Conservation (phyloP, 2,329 filamentous ascomycete species). For the Elsinoe batatas region DNA sequence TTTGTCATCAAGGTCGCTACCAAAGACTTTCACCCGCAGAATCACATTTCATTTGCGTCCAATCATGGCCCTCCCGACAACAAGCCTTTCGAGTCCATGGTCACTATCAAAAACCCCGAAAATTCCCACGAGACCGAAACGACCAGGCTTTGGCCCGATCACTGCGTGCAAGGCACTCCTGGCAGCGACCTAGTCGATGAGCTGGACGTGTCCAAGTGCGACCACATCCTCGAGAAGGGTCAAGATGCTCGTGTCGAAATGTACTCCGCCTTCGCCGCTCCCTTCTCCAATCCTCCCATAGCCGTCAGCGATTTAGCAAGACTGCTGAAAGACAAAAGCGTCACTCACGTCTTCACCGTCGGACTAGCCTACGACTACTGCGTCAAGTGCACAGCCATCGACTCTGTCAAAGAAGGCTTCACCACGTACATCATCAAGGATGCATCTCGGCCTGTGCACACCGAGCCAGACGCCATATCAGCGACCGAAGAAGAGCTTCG, state of each 20-base stretch:
- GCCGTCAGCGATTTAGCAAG: conserved; percentile 52
- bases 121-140: conserved; percentile 52
- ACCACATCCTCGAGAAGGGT: conserved; percentile 69
- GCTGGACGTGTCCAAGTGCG: conserved; percentile 50
- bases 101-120: conserved; percentile 58
- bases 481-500: conserved; percentile 1
- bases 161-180: conserved; percentile 68
- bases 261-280: conserved; percentile 85
- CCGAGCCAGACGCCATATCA: conserved; percentile 43
- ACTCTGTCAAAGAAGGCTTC: conserved; percentile 69
- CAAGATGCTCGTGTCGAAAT: conserved; percentile 67
- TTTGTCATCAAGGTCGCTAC: conserved; percentile 72
- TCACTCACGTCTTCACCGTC: conserved; percentile 76
- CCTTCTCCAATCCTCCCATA: conserved; percentile 54
- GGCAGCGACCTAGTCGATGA: conserved; percentile 68
- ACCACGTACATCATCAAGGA: conserved; percentile 67
- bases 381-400: conserved; percentile 69
- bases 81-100: conserved; percentile 55
- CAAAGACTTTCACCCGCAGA: conserved; percentile 77
- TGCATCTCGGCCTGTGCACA: conserved; percentile 63
- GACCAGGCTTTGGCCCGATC: conserved; percentile 73
- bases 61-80: conserved; percentile 60
- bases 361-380: conserved; percentile 87
- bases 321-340: conserved; percentile 44
- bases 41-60: conserved; percentile 80